Base-by-base conservation (phyloP, 1,284 basidiomycete genomes). In the Thecaphora thlaspeos region DNA sequence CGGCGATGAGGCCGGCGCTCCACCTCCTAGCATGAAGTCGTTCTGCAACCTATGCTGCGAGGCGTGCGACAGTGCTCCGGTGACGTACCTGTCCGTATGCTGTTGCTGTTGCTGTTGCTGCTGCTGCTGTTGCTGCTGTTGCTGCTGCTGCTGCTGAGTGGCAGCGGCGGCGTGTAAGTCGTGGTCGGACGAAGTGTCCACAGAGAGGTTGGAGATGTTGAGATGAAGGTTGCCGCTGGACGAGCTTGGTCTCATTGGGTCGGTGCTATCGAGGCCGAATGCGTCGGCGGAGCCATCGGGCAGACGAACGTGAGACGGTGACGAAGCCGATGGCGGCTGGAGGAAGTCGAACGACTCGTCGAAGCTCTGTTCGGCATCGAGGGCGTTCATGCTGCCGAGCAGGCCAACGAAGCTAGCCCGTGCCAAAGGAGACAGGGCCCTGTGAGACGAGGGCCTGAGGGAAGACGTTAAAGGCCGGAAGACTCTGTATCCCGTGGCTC, bases 161-260 rank as follows among this genome's bases (percentile, higher is more conserved):
- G 36, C 32, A 21, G 59, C 61, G 14, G 36, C 36, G 14, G 14
- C 18, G 17, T 7, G 14, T 7, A 17, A 15, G 36, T 17, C 36
- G 36, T 15, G 36, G 8, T 37, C 36, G 36, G 14, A 28, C 26
- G 36, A 15, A 15, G 4, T 37, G 36, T 65, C 56, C 15, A 65
- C 54, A 3, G 61, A 65, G n/a, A 65, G 54, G 21, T 43, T 46
- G 2, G 61, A 65, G 21, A 65, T 65, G 43, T 65, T 65, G 43
- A 65, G 61, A 45, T 65, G 53, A 9, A 65, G 43, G 24, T 65
- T 60, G 53, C 44, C 37, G 22, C 23, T 15, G 8, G 61, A 59
- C 2, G 61, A 56, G 43, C 34, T 48, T 28, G 51, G 54, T 10
- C 53, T 56, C 53, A 60, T 56, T 21, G 43, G 18, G 0, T 37